Evolutionary conservation across 805 yeast genomes (phyloP), one percentile per base, ranked within the genome.

Genomic region (Zygotorulaspora danielsina): DNA sequence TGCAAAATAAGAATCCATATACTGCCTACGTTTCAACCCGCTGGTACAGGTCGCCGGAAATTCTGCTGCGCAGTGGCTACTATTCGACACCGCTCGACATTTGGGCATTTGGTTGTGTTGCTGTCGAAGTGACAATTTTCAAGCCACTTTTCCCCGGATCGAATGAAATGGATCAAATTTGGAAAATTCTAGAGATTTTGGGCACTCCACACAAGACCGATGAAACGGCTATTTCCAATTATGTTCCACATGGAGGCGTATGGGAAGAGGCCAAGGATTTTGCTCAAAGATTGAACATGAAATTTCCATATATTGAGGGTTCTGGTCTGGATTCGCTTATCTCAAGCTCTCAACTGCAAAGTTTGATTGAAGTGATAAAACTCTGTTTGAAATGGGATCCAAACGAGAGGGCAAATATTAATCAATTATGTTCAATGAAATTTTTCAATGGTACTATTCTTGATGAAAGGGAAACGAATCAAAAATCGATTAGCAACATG

Each of bases 31-130:
- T 84, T 5, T 79, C 90, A 0, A 84, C 95, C 0, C 72, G 95
- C 53, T 84, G 95, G 95, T 84, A 84, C 54, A 68, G 95, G 46
- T 76, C 90, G 0, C 95, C 95, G 0, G 95, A 84, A 57, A 81
- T 84, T 15, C 66, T 84, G 32, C 64, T 84, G 41, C 71, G 90
- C 49, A 78, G 75, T 46, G 72, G 71, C 4, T 66, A 61, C 51
- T 81, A 84, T 54, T 75, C 86, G 0, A 73, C 64, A 45, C 87
- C 93, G 2, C 73, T 82, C 25, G 95, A 84, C 64, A 74, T 84
- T 22, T 84, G 95, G 95, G 90, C 94, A 0, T 84, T 84, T 67
- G 95, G 88, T 2, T 73, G 80, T 31, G 86, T 84, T 26, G 86
- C 84, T 2, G 75, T 76, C 5, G 95, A 84, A 56, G 69, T 79